Evolutionary conservation across 2,329 filamentous ascomycete species (phyloP).

Genomic region (Claviceps paspali): DNA sequence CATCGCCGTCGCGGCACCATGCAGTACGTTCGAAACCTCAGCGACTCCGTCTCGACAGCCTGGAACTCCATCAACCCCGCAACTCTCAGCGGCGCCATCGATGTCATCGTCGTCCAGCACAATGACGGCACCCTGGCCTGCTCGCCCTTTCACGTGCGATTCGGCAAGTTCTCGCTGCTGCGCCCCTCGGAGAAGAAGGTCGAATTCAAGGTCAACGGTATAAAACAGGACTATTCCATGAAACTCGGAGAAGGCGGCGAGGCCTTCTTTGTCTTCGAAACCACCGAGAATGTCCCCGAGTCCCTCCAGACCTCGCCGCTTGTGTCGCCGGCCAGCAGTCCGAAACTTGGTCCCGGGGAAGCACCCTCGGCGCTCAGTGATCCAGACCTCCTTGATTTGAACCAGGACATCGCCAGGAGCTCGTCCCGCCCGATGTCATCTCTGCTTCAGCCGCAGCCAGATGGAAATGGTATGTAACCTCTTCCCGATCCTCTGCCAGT

Average conservation of each 20-base stretch:
- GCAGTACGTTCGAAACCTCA: constrained; percentile 96
- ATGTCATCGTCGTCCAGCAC: constrained; percentile 95
- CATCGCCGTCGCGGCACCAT: constrained; percentile 34
- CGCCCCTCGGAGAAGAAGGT: constrained; percentile 98
- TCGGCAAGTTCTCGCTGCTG: constrained; percentile 93
- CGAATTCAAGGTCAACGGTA: constrained; percentile 87
- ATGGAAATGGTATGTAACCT: constrained; percentile 15
- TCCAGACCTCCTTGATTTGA: constrained; percentile 54
- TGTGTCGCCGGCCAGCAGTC: constrained; percentile 78
- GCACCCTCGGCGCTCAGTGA: constrained; percentile 37
- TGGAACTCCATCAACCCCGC: constrained; percentile 99
- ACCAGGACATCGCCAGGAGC: constrained; percentile 21
- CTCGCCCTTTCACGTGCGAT: constrained; percentile 96
- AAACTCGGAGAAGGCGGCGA: constrained; percentile 95
- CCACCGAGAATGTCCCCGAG: constrained; percentile 78
- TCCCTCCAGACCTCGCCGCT: constrained; percentile 88
- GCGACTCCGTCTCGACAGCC: constrained; percentile 90
- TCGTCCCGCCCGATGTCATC: constrained; percentile 29
- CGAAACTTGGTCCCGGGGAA: constrained; percentile 38
- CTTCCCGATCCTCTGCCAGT: background rate
- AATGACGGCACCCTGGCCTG: constrained; percentile 81
- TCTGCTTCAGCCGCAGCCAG: constrained; percentile 19
- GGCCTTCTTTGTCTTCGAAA: constrained; percentile 98
- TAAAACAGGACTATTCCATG: constrained; percentile 90
- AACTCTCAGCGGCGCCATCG: constrained; percentile 92